These are phyloP conservation scores for Colletotrichum tropicale DNA, from an alignment of 2,329 filamentous ascomycete species.

Conservation along the genomic window DNA sequence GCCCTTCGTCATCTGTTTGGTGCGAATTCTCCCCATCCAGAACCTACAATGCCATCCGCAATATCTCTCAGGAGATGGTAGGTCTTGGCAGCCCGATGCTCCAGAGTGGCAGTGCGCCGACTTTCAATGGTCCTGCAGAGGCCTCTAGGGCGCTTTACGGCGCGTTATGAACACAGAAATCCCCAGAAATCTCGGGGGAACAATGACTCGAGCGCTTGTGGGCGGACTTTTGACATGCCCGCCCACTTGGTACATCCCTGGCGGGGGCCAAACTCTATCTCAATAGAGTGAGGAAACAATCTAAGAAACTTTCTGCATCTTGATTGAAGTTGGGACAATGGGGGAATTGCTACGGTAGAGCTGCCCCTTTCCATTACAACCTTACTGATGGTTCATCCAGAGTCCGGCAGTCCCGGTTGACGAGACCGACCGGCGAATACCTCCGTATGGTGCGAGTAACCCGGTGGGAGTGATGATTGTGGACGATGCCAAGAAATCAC, in stretches of 20 bases:
- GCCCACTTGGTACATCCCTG: not conserved
- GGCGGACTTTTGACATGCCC: not conserved
- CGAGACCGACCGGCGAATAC: not conserved
- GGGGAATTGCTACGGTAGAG: not conserved
- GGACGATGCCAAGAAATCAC: not conserved
- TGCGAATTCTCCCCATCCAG: not conserved
- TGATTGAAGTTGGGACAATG: not conserved
- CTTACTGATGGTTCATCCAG: not conserved
- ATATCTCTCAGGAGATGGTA: not conserved
- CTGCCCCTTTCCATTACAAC: not conserved
- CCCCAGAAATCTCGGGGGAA: not conserved
- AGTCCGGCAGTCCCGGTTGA: not conserved
- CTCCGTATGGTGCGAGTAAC: not conserved
- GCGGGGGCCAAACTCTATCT: not conserved
- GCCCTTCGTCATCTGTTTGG: not conserved
- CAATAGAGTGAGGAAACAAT: not conserved
- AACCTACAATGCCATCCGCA: not conserved
- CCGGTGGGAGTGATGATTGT: not conserved
- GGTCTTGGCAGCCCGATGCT: not conserved
- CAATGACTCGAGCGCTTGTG: not conserved
- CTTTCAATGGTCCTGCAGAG: not conserved
- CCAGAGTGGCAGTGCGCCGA: conserved; percentile 1
- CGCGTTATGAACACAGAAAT: not conserved
- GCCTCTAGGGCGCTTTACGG: not conserved
- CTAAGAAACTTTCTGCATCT: conserved; percentile 2